Evolutionary conservation across 2,329 filamentous ascomycete genomes (phyloP).

Genomic region (Aphanocladium album): DNA sequence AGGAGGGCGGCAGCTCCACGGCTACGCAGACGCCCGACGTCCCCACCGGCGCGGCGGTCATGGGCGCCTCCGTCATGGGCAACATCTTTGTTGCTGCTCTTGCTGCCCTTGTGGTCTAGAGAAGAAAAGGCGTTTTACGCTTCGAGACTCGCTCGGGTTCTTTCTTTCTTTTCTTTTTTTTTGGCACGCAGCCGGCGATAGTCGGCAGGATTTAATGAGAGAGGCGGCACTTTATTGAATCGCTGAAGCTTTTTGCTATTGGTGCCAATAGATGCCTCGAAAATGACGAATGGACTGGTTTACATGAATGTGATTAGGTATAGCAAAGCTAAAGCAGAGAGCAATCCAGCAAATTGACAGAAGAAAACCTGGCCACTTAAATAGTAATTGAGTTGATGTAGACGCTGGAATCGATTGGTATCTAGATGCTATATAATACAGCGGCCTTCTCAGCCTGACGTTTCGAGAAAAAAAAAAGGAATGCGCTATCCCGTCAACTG

Average conservation of each 20-base stretch:
- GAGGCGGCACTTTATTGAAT: neutral
- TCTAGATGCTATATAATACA: slow-evolving; percentile 13
- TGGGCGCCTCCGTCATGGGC: neutral
- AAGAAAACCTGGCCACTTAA: neutral
- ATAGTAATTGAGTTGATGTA: neutral
- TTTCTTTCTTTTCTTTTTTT: neutral
- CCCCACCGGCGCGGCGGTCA: slow-evolving; percentile 6
- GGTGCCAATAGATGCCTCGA: neutral
- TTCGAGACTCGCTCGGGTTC: neutral
- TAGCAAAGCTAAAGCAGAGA: slow-evolving; percentile 9
- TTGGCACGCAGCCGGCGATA: neutral
- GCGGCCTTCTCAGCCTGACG: neutral
- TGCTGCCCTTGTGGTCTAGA: slow-evolving; percentile 4
- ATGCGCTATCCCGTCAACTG: neutral
- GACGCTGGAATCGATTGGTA: slow-evolving; percentile 13
- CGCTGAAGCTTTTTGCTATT: neutral
- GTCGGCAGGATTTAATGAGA: slow-evolving; percentile 1
- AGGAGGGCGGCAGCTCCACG: slow-evolving; percentile 6
- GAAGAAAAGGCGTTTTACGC: neutral
- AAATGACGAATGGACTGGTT: neutral
- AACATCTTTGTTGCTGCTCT: slow-evolving; percentile 8
- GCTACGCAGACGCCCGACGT: slow-evolving; percentile 1
- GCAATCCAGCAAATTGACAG: slow-evolving; percentile 12
- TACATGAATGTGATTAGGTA: slow-evolving; percentile 4
- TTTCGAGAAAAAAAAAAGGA: neutral